Conservation (phyloP, 1,284 basidiomycete genomes). For the Tylopilus orsonianus region DNA sequence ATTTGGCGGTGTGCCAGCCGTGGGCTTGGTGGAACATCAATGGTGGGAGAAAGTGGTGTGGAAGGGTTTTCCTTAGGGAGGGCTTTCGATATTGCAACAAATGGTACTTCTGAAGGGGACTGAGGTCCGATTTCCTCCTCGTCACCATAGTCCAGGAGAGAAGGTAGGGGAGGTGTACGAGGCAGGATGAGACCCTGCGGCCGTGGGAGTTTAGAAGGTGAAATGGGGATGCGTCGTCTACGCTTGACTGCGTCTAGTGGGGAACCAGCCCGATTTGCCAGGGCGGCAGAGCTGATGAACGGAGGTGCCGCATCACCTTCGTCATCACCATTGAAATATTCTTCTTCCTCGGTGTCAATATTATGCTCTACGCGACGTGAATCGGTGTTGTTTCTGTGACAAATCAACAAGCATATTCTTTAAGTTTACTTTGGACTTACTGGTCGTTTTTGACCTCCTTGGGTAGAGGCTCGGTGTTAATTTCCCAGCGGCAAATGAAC, state of each 20-base stretch:
- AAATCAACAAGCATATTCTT: slow-evolving; percentile 10
- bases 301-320: slow-evolving; percentile 37
- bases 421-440: slow-evolving; percentile 17
- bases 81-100: slow-evolving; percentile 10
- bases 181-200: slow-evolving; percentile 37
- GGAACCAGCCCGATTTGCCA: slow-evolving; percentile 38
- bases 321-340: slow-evolving; percentile 88
- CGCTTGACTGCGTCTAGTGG: slow-evolving; percentile 50
- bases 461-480: slow-evolving; percentile 85
- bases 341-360: slow-evolving; percentile 76
- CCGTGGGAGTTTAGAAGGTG: slow-evolving; percentile 40
- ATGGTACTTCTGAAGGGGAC: slow-evolving; percentile 20
- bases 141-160: slow-evolving; percentile 73
- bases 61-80: slow-evolving; percentile 13
- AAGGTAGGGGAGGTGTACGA: slow-evolving; percentile 52
- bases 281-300: slow-evolving; percentile 35
- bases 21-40: slow-evolving; percentile 38
- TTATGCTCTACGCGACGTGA: slow-evolving; percentile 48
- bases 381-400: slow-evolving; percentile 40
- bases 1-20: slow-evolving; percentile 45
- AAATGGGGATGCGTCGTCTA: slow-evolving; percentile 49
- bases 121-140: slow-evolving; percentile 29
- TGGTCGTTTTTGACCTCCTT: slow-evolving; percentile 42
- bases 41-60: slow-evolving; percentile 26
- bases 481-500: slow-evolving; percentile 83